Conservation (phyloP, 148 eudicot species). For the Cornus controversa region DNA sequence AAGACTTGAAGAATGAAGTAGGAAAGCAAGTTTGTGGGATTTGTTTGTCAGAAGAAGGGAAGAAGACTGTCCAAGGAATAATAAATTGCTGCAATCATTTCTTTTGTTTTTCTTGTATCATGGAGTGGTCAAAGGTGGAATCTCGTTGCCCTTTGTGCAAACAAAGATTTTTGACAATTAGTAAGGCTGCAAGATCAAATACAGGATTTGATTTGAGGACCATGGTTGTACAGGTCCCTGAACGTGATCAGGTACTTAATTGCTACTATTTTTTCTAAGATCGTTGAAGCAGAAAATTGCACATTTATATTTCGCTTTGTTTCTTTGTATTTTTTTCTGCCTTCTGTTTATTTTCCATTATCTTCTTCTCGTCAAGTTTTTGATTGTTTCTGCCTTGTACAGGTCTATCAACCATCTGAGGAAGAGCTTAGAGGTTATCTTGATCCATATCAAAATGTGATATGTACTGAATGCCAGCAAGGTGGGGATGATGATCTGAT, state of each 20-base stretch:
- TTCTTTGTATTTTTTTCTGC: constrained; percentile 8
- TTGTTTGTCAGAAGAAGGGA: constrained; percentile 86
- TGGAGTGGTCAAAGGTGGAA: constrained; percentile 99
- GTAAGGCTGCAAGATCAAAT: constrained; percentile 56
- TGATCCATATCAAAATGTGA: constrained; percentile 77
- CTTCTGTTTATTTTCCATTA: constrained; percentile 7
- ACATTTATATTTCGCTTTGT: not conserved
- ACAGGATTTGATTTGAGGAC: constrained; percentile 45
- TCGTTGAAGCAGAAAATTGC: not conserved
- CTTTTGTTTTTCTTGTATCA: constrained; percentile 89
- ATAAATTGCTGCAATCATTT: constrained; percentile 86
- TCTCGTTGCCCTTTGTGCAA: constrained; percentile 97
- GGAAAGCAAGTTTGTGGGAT: constrained; percentile 89
- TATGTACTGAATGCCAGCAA: constrained; percentile 84
- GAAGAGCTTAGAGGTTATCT: constrained; percentile 84
- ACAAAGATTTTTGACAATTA: constrained; percentile 75
- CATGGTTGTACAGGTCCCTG: constrained; percentile 58
- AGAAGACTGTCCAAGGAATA: constrained; percentile 73
- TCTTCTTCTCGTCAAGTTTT: not conserved
- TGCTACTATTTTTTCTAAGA: not conserved
- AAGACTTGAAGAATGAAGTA: constrained; percentile 44
- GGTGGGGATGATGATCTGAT: constrained; percentile 96
- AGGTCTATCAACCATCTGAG: constrained; percentile 97
- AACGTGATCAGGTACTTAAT: constrained; percentile 85
- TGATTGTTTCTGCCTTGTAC: constrained; percentile 16